Base-by-base conservation (phyloP, 2,329 filamentous ascomycete genomes). In the Trichoderma asperellum region DNA sequence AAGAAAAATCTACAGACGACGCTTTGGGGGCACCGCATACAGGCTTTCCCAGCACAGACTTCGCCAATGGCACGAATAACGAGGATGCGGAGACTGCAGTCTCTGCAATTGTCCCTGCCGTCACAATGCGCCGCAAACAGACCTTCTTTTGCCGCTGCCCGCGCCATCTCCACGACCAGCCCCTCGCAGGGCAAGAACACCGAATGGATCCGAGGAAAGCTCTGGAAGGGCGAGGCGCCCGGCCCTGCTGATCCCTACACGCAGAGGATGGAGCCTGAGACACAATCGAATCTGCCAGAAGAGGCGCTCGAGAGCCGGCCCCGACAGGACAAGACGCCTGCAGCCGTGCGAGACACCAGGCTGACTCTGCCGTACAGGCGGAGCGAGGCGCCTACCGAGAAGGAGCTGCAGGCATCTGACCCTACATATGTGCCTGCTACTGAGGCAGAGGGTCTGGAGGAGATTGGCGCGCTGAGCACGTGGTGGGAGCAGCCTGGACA, bases 401-500 rank as follows among this genome's bases (percentile, higher is more conserved):
- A 76, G 68, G 79, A 79, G 56, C 24, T 76, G 8, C 68, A 74
- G 68, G 72, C 76, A 8, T 59, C 73, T 7, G 77, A 80, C 37
- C 74, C 79, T 12, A 75, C 73, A 8, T 89, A 88, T 75, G 74
- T 76, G 4, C 85, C 86, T 3, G 87, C 87, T 18, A 77, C 77
- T 16, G 78, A 77, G 4, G 79, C 80, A 8, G 79, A 81, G 0
- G 84, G 79, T 0, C 79, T 89, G 2, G 82, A 84, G 70, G 79
- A 82, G 61, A 81, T 87, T 14, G 82, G 82, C 52, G 79, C 83
- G 1, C 70, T 87, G 47, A 78, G 78, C 40, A 78, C 77, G 32
- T 89, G 86, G 86, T 89, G 86, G 86, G 81, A 87, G 8, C 76
- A 80, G 63, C 77, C 79, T n/a, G 80, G 80, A n/a, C 81, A 87